These are phyloP conservation scores for Cyclotella atomus DNA, from an alignment of 108 stramenopile genomes.

Conservation along the genomic window DNA sequence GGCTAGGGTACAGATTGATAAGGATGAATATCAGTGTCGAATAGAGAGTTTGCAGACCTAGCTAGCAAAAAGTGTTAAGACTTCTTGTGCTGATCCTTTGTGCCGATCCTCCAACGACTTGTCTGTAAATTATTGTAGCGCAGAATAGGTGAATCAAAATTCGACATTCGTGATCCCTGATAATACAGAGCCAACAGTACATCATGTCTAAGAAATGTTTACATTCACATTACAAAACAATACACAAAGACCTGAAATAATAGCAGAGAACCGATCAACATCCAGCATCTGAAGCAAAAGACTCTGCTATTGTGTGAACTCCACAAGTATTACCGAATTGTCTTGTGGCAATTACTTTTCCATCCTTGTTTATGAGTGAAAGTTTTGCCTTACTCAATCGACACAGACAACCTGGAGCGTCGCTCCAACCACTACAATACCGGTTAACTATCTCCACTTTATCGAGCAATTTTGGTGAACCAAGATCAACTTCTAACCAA, in stretches of 20 bases:
- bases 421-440: background rate
- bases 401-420: background rate
- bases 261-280: too few species aligned
- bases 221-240: too few species aligned
- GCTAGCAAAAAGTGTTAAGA: too few species aligned
- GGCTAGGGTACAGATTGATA: conserved; percentile 41
- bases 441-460: background rate
- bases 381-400: background rate
- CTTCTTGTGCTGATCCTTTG: too few species aligned
- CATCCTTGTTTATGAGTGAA: background rate
- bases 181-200: too few species aligned
- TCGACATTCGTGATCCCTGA: too few species aligned
- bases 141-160: too few species aligned
- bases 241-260: too few species aligned
- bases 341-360: background rate
- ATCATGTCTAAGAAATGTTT: too few species aligned
- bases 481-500: background rate
- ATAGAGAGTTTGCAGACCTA: background rate
- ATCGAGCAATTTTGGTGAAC: background rate
- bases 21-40: conserved; percentile 27
- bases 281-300: background rate
- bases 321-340: background rate
- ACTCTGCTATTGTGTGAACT: background rate
- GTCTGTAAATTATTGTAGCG: too few species aligned
- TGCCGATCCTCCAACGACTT: too few species aligned